Evolutionary conservation across 345 rosid species (phyloP).

Genomic region (Boechera stricta): DNA sequence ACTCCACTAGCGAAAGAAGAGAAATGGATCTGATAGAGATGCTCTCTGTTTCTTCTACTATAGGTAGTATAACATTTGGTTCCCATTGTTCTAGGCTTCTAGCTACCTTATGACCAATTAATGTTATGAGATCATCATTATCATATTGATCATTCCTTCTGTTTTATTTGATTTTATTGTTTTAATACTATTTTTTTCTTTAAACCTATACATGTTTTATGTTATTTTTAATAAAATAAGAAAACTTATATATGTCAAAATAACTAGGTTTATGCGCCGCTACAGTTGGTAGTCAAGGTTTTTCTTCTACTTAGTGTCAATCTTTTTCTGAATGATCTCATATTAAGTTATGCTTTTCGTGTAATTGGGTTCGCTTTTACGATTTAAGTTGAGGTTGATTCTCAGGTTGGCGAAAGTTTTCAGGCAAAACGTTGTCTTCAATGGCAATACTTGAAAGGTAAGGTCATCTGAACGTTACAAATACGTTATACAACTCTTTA

Average conservation of each 20-base stretch:
- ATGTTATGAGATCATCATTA: neutral
- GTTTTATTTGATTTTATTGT: neutral
- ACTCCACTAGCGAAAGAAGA: constrained; percentile 43
- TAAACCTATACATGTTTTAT: neutral
- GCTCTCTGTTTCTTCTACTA: constrained; percentile 63
- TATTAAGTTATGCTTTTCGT: neutral
- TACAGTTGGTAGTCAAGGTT: neutral
- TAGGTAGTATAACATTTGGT: constrained; percentile 34
- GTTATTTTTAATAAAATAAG: neutral
- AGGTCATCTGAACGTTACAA: constrained; percentile 27
- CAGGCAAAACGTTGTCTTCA: constrained; percentile 9
- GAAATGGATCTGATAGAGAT: constrained; percentile 98
- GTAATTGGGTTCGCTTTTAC: neutral
- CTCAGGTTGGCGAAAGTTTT: constrained; percentile 7
- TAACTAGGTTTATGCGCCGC: constrained; percentile 27
- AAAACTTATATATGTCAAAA: constrained; percentile 11
- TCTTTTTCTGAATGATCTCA: neutral
- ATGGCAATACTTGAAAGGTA: neutral
- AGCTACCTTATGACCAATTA: constrained; percentile 22
- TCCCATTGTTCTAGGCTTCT: constrained; percentile 26
- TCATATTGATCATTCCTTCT: constrained; percentile 13
- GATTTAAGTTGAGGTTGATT: constrained; percentile 9
- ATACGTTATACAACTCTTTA: constrained; percentile 6
- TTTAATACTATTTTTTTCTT: constrained; percentile 7
- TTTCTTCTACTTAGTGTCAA: constrained; percentile 11